Conservation (phyloP, 2,329 filamentous ascomycete genomes). For the Akanthomyces uredinophilus region DNA sequence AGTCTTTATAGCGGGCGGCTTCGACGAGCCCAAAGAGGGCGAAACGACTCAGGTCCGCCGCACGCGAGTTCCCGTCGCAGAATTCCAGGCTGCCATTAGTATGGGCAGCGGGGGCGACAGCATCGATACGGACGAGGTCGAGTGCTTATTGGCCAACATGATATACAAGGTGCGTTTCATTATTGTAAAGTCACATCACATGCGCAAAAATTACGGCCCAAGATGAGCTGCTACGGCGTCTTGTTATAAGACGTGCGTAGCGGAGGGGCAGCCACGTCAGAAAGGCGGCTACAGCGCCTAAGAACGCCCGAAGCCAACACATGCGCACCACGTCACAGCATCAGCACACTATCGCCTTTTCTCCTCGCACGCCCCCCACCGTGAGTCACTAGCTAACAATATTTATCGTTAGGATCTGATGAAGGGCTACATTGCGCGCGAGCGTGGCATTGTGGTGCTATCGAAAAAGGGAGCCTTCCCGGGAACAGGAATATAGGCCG, state of each 20-base stretch:
- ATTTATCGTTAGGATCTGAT: slow-evolving; percentile 66
- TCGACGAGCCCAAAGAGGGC: slow-evolving; percentile 68
- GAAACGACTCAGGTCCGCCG: slow-evolving; percentile 57
- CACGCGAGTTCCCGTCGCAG: slow-evolving; percentile 74
- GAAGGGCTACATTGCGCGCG: slow-evolving; percentile 96
- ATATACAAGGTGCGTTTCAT: slow-evolving; percentile 79
- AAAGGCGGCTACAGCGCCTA: slow-evolving; percentile 8
- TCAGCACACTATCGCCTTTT: slow-evolving; percentile 10
- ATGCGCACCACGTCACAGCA: slow-evolving; percentile 16
- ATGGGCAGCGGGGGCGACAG: slow-evolving; percentile 61
- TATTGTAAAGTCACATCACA: neutral
- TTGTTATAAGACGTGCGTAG: neutral
- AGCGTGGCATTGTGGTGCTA: slow-evolving; percentile 82
- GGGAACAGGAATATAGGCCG: slow-evolving; percentile 64
- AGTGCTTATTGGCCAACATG: slow-evolving; percentile 91
- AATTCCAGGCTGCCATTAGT: slow-evolving; percentile 81
- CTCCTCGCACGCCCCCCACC: neutral
- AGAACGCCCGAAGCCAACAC: slow-evolving; percentile 13
- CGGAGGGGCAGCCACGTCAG: slow-evolving; percentile 5
- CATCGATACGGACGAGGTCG: slow-evolving; percentile 86
- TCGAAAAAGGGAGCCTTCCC: slow-evolving; percentile 93
- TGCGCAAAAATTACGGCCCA: neutral
- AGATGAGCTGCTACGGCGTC: neutral
- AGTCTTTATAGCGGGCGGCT: slow-evolving; percentile 81
- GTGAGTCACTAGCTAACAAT: slow-evolving; percentile 30